Percentiles rank a stretch among this genome's conserved stretches.
phyloP scores from a whole-genome alignment of 495 filamentous ascomycete genomes.

The Lentithecium fluviatile region DNA sequence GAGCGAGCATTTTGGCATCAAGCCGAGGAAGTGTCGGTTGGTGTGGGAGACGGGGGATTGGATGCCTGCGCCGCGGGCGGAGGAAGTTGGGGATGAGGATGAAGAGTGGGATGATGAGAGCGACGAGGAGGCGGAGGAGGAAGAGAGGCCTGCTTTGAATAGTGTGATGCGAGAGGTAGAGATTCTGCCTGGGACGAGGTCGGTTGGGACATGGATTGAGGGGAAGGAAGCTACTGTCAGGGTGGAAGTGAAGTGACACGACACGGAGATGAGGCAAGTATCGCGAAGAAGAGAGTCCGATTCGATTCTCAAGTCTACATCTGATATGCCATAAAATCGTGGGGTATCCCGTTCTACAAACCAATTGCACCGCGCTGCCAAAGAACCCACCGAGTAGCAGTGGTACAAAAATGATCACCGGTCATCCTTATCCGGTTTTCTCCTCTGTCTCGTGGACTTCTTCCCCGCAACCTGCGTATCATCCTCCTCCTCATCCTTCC shows the following conservation, averaged over 20 bases:
- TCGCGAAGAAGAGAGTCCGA: too few relatives aligned
- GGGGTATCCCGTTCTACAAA: not conserved
- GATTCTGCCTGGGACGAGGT: constrained; percentile 74
- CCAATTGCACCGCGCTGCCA: not conserved
- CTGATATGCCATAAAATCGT: not conserved
- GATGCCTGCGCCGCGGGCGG: constrained; percentile 64
- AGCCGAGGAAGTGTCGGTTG: constrained; percentile 62
- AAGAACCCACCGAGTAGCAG: too few relatives aligned
- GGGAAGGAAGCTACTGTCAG: constrained; percentile 64
- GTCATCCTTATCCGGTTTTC: constrained; percentile 13
- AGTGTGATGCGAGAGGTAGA: constrained; percentile 76
- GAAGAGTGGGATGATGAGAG: constrained; percentile 58
- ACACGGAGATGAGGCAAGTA: too few relatives aligned
- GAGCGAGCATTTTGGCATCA: constrained; percentile 64
- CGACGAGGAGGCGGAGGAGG: constrained; percentile 44
- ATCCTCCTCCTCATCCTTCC: constrained; percentile 81
- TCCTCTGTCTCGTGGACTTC: constrained; percentile 36
- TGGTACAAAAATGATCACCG: too few relatives aligned
- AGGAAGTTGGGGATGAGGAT: constrained; percentile 58
- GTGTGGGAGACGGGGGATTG: constrained; percentile 81
- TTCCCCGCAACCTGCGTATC: constrained; percentile 26
- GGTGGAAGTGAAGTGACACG: constrained; percentile 53
- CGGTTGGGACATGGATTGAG: constrained; percentile 80
- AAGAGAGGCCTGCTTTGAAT: constrained; percentile 41
- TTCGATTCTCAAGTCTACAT: too few relatives aligned